Evolutionary conservation across 2,329 filamentous ascomycete genomes (phyloP).

Genomic region (Neocucurbitaria cava): DNA sequence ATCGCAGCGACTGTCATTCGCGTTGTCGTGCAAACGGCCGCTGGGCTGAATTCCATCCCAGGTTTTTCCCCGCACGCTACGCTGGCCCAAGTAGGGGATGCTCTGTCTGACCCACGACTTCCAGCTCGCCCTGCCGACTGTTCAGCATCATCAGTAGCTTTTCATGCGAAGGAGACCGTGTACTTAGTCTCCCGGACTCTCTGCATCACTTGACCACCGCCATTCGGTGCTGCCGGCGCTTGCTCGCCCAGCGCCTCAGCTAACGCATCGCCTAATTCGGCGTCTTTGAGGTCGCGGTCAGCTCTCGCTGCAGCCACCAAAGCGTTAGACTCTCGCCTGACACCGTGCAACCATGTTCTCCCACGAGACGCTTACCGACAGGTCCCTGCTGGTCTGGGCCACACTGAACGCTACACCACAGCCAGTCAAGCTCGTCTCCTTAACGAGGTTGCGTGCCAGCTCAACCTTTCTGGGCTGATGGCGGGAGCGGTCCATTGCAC

Average conservation of each 20-base stretch:
- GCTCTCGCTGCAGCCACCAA: constrained; percentile 27
- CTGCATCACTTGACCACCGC: constrained; percentile 15
- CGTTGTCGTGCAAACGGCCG: constrained; percentile 22
- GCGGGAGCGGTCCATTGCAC: constrained; percentile 25
- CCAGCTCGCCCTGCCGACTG: constrained; percentile 37
- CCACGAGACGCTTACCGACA: constrained; percentile 19
- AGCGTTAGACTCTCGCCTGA: constrained; percentile 24
- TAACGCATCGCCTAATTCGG: constrained; percentile 5
- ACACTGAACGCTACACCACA: constrained; percentile 22
- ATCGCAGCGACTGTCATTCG: constrained; percentile 9
- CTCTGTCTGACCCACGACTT: constrained; percentile 11
- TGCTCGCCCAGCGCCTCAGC: constrained; percentile 13
- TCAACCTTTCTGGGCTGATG: constrained; percentile 30
- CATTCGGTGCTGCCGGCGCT: background rate
- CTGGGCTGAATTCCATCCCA: constrained; percentile 9
- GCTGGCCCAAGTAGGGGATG: no score
- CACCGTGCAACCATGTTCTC: constrained; percentile 21
- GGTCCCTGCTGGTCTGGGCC: constrained; percentile 24
- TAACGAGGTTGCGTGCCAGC: constrained; percentile 39
- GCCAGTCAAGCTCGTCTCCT: constrained; percentile 23
- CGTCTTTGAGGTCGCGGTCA: constrained; percentile 8
- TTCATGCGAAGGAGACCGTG: constrained; percentile 17
- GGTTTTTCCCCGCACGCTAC: background rate
- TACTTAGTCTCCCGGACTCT: constrained; percentile 8
- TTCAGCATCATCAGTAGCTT: constrained; percentile 9